Conservation (phyloP, 1,284 basidiomycete species). For the Meira nashicola region DNA sequence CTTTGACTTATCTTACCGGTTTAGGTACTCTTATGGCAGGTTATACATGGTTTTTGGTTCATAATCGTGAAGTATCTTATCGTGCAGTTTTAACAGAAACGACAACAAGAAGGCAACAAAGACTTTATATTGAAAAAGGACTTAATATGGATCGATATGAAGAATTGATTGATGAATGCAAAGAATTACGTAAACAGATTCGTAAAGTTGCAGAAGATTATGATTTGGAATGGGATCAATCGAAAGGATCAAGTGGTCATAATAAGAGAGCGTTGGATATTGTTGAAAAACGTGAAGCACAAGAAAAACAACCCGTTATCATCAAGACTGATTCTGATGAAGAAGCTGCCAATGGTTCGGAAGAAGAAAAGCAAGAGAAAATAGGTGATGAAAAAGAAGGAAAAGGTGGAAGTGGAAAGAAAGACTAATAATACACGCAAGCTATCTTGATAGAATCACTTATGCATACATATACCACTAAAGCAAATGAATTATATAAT, state of each 20-base stretch:
- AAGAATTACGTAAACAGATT: conserved; percentile 35
- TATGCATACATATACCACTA: no score
- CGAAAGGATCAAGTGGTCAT: conserved; percentile 15
- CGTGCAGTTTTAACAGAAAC: conserved; percentile 44
- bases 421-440: no score
- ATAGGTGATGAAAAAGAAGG: background rate
- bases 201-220: conserved; percentile 43
- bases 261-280: conserved; percentile 40
- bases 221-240: conserved; percentile 45
- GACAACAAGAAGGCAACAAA: conserved; percentile 36
- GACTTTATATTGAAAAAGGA: conserved; percentile 38
- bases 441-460: no score
- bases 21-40: conserved; percentile 38
- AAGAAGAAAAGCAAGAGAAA: conserved; percentile 2
- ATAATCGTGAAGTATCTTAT: conserved; percentile 42
- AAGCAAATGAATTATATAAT: no score
- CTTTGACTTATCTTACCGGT: conserved; percentile 39
- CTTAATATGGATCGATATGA: conserved; percentile 40
- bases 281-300: conserved; percentile 23
- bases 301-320: background rate
- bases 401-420: background rate
- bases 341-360: conserved; percentile 2
- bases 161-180: conserved; percentile 41
- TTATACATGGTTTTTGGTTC: conserved; percentile 41
- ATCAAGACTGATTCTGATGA: conserved; percentile 12